Evolutionary conservation across 208 protist genomes (phyloP), one percentile per base, ranked within the genome.

Genomic region (Acanthamoeba castellanii): DNA sequence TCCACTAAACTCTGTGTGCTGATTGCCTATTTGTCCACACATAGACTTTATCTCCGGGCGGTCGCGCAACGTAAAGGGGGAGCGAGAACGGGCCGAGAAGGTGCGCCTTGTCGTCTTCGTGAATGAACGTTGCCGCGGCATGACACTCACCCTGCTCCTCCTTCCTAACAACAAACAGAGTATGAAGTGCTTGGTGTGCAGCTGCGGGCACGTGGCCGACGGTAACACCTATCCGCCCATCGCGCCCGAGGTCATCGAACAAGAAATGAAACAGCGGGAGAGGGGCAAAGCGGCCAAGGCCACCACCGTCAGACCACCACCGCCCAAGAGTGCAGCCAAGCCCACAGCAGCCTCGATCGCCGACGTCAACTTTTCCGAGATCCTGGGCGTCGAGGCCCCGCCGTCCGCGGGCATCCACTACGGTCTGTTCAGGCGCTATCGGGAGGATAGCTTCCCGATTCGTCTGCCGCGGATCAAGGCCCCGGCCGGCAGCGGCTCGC

Each of bases 381-480:
- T 72, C 42, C 1, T 47, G 42, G 1, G 2, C 37, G 13, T 9
- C n/a, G n/a, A 42, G 37, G 37, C n/a, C 64, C n/a, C 22, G 64
- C 64, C 22, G 30, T 0, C 66, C 3, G 0, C 66, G 3, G 66
- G 9, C 30, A 14, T 74, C 32, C 30, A 32, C 66, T 74, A 25
- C 66, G 66, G 66, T 30, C 66, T 74, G 14, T 74, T 74, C 66
- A 74, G 34, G 66, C 66, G 66, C 27, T 74, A 74, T 22, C 66
- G 66, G 14, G 66, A 74, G 66, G 66, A 74, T 9, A 74, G 30
- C 66, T 74, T 74, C 18, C 66, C 66, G 9, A 20, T 42, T 16
- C 66, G 66, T 25, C 66, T 74, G 66, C 66, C 47, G 9, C 47
- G 47, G 47, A 50, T 50, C 47, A 50, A 50, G 47, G 47, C 47